phyloP scores from a whole-genome alignment of 164 flowering plant genomes.

The Buxus sempervirens region DNA sequence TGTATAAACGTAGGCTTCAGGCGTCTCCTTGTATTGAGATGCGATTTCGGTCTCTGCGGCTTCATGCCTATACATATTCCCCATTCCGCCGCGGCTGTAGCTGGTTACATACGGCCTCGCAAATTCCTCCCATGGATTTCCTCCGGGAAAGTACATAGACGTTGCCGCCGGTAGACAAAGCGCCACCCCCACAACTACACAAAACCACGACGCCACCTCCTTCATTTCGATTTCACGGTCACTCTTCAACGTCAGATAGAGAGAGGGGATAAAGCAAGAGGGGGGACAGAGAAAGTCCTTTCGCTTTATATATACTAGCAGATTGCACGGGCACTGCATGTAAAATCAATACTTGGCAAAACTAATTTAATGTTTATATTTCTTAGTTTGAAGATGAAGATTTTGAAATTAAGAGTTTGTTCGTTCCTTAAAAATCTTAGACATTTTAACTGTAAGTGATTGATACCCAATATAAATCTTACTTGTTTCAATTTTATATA shows the following conservation, averaged over 20 bases:
- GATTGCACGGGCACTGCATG: too few relatives aligned
- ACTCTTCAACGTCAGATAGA: neutral
- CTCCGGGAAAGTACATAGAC: neutral
- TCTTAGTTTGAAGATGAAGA: too few relatives aligned
- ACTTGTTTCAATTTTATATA: too few relatives aligned
- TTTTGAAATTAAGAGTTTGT: too few relatives aligned
- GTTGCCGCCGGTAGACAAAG: neutral
- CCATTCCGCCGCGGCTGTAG: neutral
- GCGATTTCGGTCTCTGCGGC: neutral
- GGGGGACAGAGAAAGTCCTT: too few relatives aligned
- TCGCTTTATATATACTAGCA: too few relatives aligned
- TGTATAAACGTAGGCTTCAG: neutral
- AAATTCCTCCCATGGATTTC: constrained; percentile 1
- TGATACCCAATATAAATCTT: too few relatives aligned
- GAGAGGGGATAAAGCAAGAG: neutral
- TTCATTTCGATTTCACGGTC: neutral
- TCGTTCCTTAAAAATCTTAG: too few relatives aligned
- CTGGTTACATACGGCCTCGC: neutral
- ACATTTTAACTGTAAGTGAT: too few relatives aligned
- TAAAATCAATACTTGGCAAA: too few relatives aligned
- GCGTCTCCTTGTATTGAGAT: neutral
- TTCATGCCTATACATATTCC: neutral
- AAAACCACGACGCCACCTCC: neutral
- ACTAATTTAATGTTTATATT: too few relatives aligned
- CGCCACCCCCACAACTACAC: neutral